Evolutionary conservation across 2,329 filamentous ascomycete genomes (phyloP), one percentile per base, ranked within the genome.

Genomic region (Xylariales sp.): DNA sequence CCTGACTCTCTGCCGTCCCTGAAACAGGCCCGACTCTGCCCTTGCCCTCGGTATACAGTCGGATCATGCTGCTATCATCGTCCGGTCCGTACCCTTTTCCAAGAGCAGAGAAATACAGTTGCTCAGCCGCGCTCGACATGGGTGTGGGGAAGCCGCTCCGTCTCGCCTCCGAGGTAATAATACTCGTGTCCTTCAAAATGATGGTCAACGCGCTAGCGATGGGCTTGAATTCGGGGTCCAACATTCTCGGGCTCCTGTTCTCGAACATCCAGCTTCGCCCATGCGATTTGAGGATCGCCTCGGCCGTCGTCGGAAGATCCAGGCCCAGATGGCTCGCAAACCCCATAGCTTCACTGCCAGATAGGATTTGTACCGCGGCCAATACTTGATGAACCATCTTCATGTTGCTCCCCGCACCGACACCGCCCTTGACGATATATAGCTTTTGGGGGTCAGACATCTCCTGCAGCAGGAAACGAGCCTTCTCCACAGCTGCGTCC

Each of bases 101-200:
- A 6, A 84, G 59, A 11, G 72, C 78, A 20, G 75, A 62, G 42
- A 83, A 72, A 55, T 84, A 85, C 20, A 76, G 69, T 57, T 84
- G 80, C 60, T 86, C 82, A 9, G 82, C 80, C 0, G 72, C 69
- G 27, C 71, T 73, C 42, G 74, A 76, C 54, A 87, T 73, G 0
- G 78, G 78, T 1, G 73, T 73, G 0, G 79, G 72, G 56, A 83
- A 85, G 20, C 68, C 65, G 40, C 67, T 62, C 31, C 75, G 65
- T 15, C 80, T 68, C 1, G 80, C 80, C 44, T 79, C 80, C 19
- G 77, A 74, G 2, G 82, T 86, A 56, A 86, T 84, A 60, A 86
- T 86, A 37, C 75, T 71, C 54, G 68, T 65, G 57, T 82, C 78
- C 61, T 82, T 82, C 25, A 77, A 49, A 46, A 81, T 80, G 48